Evolutionary conservation across 2,329 filamentous ascomycete genomes (phyloP).

Genomic region (Cercospora sesami): DNA sequence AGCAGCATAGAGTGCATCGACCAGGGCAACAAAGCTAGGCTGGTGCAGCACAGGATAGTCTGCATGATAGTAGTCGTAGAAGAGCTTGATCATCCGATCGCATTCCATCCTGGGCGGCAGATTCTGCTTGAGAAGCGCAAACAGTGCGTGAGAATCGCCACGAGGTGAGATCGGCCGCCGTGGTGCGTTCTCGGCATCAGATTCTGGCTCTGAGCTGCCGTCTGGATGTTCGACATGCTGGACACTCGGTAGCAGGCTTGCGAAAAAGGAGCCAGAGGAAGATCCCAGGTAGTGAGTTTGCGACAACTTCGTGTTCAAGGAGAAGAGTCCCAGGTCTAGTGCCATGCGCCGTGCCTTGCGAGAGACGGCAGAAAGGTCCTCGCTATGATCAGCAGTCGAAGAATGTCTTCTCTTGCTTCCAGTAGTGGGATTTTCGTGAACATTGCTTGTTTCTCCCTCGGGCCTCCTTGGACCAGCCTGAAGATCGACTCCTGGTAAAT

Average conservation of each 20-base stretch:
- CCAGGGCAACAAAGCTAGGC: constrained; percentile 2
- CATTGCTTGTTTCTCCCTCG: neutral
- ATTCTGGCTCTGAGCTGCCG: neutral
- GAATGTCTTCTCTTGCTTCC: neutral
- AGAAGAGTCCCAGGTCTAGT: constrained; percentile 9
- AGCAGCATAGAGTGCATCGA: constrained; percentile 5
- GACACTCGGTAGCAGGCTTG: neutral
- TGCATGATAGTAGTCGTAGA: constrained; percentile 11
- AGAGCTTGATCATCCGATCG: neutral
- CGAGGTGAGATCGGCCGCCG: neutral
- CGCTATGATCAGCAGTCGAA: neutral
- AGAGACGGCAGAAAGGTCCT: neutral
- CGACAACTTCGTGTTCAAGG: constrained; percentile 5
- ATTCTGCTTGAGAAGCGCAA: neutral
- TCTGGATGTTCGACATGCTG: neutral
- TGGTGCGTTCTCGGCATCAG: neutral
- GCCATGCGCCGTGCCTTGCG: constrained; percentile 6
- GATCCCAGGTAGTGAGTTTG: constrained; percentile 7
- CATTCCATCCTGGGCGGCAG: constrained; percentile 7
- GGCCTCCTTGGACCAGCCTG: neutral
- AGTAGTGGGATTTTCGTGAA: neutral
- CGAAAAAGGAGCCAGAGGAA: constrained; percentile 8
- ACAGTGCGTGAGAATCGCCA: neutral
- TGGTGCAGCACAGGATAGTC: constrained; percentile 14
- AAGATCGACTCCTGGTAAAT: constrained; percentile 2